Evolutionary conservation across 495 filamentous ascomycete genomes (phyloP), one percentile per base, ranked within the genome.

Genomic region (Aspergillus indologenus): DNA sequence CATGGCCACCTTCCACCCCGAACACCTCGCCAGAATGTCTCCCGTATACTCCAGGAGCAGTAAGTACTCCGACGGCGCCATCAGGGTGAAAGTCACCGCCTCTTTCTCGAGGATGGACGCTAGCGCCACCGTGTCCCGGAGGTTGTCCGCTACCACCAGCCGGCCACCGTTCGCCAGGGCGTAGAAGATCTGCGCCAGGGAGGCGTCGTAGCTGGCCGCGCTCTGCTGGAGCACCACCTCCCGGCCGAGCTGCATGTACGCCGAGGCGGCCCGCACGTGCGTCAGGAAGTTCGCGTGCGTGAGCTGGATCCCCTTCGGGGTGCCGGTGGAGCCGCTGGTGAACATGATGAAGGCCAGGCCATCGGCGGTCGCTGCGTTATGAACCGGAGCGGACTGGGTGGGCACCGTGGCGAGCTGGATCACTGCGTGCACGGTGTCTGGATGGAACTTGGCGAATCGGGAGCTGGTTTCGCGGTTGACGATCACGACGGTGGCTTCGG

Each of bases 11-110:
- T 2, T 12, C 46, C 46, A 49, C 22, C 19, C 15, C 1, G 1
- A 18, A 23, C 21, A 49, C 6, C 8, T 8, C 8, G 1, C 21
- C 8, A 20, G 18, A 18, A 11, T 47, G 26, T 29, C 26, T 4
- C 4, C n/a, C 0, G 64, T 71, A 52, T 68, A 71, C 7, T 61
- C 53, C 5, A 77, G 9, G 72, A 68, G 72, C 2, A 60, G 43
- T 0, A 45, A 31, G 53, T 80, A 80, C 57, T 80, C 77, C 0
- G 75, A 68, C 0, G 77, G 77, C 1, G 75, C 75, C 0, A 61
- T 71, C n/a, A 59, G 52, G 15, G 75, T 76, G 53, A 63, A 74
- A 0, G 75, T 71, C 15, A 80, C 63, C 0, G 9, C 2, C 17
- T 77, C 20, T 2, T 68, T 23, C 6, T 0, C 8, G 6, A 80